These are phyloP conservation scores for Pyrenochaeta sp. DNA, from an alignment of 2,329 filamentous ascomycete genomes.

Conservation along the genomic window DNA sequence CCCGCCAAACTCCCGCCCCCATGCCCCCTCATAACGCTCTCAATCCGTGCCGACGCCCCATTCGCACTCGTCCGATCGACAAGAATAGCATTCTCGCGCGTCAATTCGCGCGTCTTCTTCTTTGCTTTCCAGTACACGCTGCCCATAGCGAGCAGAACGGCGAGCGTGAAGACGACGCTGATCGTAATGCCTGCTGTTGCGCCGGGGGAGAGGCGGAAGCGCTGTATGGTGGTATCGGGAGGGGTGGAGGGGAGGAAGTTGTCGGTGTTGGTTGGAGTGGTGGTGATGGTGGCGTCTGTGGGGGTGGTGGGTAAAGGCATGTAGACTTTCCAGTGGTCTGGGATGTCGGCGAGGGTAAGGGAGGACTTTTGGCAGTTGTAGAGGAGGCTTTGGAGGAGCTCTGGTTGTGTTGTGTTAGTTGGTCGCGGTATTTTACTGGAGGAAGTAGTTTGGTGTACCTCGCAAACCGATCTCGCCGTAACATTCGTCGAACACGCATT, in stretches of 20 bases:
- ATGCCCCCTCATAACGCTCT: not conserved
- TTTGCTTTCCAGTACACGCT: conserved; percentile 12
- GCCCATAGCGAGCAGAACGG: conserved; percentile 2
- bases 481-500: conserved; percentile 23
- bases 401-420: conserved; percentile 8
- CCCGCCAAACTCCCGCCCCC: not conserved
- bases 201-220: not conserved
- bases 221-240: not conserved
- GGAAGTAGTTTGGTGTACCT: too few relatives aligned
- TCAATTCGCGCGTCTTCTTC: conserved; percentile 13
- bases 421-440: too few relatives aligned
- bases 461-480: conserved; percentile 12
- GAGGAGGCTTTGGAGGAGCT: conserved; percentile 17
- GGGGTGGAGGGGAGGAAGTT: not conserved
- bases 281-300: not conserved
- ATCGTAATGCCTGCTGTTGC: not conserved
- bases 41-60: not conserved
- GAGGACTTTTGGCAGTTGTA: conserved; percentile 14
- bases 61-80: not conserved
- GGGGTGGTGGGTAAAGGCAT: conserved; percentile 3
- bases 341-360: conserved; percentile 13
- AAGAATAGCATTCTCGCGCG: conserved; percentile 8
- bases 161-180: not conserved
- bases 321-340: conserved; percentile 20
- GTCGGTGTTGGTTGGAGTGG: not conserved